Evolutionary conservation across 768 basidiomycete species (phyloP).

Genomic region (Xerocomellus intermedius): DNA sequence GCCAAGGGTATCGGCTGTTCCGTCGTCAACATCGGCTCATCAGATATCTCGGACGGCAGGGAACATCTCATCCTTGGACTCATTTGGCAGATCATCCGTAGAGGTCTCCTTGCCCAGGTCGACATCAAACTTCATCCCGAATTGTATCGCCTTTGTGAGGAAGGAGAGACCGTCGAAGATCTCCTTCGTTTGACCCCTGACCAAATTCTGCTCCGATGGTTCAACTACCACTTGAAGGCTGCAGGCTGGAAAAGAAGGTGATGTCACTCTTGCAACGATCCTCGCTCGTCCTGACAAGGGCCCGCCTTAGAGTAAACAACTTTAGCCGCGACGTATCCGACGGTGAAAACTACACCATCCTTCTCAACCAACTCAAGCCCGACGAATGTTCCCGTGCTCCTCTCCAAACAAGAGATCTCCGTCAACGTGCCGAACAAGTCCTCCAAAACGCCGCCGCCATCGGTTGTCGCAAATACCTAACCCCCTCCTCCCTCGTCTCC

Average conservation of each 20-base stretch:
- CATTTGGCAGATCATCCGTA: conserved; percentile 98
- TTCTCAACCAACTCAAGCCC: conserved; percentile 94
- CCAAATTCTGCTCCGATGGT: conserved; percentile 97
- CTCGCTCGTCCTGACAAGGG: not conserved
- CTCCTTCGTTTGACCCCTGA: conserved; percentile 91
- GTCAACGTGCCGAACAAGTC: conserved; percentile 87
- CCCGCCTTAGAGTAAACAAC: conserved; percentile 78
- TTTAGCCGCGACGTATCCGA: conserved; percentile 97
- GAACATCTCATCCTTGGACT: conserved; percentile 97
- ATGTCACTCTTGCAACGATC: not conserved
- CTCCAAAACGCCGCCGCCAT: conserved; percentile 92
- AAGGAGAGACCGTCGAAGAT: conserved; percentile 96
- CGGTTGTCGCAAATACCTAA: conserved; percentile 94
- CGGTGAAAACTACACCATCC: conserved; percentile 95
- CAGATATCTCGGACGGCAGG: conserved; percentile 87
- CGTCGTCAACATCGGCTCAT: conserved; percentile 96
- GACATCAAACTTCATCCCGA: conserved; percentile 99
- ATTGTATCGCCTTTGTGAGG: conserved; percentile 92
- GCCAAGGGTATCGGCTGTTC: conserved; percentile 98
- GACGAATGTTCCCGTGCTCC: conserved; percentile 90
- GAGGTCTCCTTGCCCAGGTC: conserved; percentile 90
- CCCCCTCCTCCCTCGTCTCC: conserved; percentile 83
- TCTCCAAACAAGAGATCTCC: conserved; percentile 79
- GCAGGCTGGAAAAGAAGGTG: conserved; percentile 89
- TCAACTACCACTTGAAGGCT: conserved; percentile 97